These are phyloP conservation scores for Lathyrus oleraceus DNA, from an alignment of 306 rosid species.

Conservation along the genomic window DNA sequence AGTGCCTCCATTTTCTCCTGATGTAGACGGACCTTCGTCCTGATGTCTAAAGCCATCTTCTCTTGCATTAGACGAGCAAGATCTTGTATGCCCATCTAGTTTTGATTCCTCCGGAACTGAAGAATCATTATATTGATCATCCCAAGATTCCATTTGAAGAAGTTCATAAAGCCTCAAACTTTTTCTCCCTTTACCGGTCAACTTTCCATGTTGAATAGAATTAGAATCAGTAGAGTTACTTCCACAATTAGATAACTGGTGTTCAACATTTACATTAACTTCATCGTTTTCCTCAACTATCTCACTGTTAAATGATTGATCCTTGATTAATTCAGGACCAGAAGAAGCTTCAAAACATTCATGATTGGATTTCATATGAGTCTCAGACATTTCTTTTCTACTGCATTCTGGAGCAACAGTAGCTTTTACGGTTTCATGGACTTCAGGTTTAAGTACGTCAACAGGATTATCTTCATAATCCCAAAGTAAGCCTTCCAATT, in stretches of 20 bases:
- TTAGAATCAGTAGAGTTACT: slow-evolving; percentile 28
- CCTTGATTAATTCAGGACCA: slow-evolving; percentile 29
- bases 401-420: slow-evolving; percentile 32
- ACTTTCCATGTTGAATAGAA: slow-evolving; percentile 46
- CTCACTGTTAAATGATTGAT: slow-evolving; percentile 44
- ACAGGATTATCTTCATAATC: slow-evolving; percentile 53
- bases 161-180: slow-evolving; percentile 64
- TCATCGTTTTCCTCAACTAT: slow-evolving; percentile 49
- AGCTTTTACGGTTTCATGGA: slow-evolving; percentile 30
- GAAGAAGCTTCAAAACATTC: slow-evolving; percentile 37
- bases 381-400: slow-evolving; percentile 38
- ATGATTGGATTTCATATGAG: slow-evolving; percentile 37
- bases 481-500: slow-evolving; percentile 73
- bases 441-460: slow-evolving; percentile 36
- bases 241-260: slow-evolving; percentile 26
- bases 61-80: slow-evolving; percentile 35
- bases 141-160: slow-evolving; percentile 70
- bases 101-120: slow-evolving; percentile 36
- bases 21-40: slow-evolving; percentile 58
- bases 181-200: slow-evolving; percentile 59
- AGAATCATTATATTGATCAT: slow-evolving; percentile 44
- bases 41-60: slow-evolving; percentile 39
- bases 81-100: slow-evolving; percentile 31
- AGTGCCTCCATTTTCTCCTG: slow-evolving; percentile 50
- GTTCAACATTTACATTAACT: slow-evolving; percentile 33